A percentile compares a stretch with the other conserved stretches of the same genome.
Conservation (phyloP, 306 rosid species). For the Gillenia trifoliata region DNA sequence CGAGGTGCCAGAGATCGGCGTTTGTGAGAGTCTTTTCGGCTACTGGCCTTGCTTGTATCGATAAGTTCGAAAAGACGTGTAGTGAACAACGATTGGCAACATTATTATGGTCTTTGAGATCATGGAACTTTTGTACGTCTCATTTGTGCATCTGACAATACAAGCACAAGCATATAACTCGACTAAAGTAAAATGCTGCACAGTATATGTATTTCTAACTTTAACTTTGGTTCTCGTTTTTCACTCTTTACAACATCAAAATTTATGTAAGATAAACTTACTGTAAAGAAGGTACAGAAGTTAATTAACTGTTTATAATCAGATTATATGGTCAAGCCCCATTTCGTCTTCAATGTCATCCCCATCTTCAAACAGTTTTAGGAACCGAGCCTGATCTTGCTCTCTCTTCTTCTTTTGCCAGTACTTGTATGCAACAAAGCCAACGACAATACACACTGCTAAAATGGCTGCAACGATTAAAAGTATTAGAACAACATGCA, state of each 20-base stretch:
- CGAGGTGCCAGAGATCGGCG: constrained; percentile 6
- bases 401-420: constrained; percentile 75
- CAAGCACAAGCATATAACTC: background rate
- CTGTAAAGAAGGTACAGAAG: constrained; percentile 19
- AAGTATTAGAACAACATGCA: constrained; percentile 39
- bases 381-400: constrained; percentile 70
- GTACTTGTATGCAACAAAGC: constrained; percentile 47
- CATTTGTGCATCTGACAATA: background rate
- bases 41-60: constrained; percentile 37
- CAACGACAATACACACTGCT: constrained; percentile 30
- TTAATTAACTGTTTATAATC: constrained; percentile 11
- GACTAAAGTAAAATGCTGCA: background rate
- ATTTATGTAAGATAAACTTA: constrained; percentile 29
- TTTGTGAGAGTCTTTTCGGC: constrained; percentile 28
- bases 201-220: background rate
- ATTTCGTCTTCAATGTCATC: constrained; percentile 71
- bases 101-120: background rate
- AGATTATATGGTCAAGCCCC: constrained; percentile 47
- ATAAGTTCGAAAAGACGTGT: background rate
- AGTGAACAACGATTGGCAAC: background rate
- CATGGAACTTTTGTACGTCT: background rate
- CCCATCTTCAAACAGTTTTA: constrained; percentile 70
- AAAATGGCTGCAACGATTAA: constrained; percentile 36
- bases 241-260: constrained; percentile 21
- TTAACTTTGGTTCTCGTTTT: constrained; percentile 1